A percentile compares a stretch with the other conserved stretches of the same genome.
Evolutionary conservation across 225 moss, liverwort and hornwort species (phyloP).

Genomic region (Thuidium tamariscinum): DNA sequence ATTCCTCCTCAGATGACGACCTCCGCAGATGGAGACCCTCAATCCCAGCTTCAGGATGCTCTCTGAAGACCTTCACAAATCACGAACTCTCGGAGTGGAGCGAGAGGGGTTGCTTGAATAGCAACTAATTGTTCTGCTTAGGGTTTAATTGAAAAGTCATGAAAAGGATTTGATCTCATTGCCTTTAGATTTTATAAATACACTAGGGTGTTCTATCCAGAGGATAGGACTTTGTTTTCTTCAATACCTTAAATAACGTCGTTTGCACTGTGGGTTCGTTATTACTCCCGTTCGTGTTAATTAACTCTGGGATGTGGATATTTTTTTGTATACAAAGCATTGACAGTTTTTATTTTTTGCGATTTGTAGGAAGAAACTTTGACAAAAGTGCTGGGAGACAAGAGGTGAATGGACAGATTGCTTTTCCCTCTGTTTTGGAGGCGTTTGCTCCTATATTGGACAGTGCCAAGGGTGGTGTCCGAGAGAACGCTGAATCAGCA

Average conservation of each 20-base stretch:
- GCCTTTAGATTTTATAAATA: neutral
- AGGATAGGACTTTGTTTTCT: neutral
- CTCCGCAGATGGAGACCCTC: neutral
- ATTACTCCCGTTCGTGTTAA: neutral
- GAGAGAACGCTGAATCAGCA: slow-evolving; percentile 19
- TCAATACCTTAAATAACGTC: neutral
- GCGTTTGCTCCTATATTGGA: slow-evolving; percentile 74
- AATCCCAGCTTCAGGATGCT: neutral
- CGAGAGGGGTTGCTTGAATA: neutral
- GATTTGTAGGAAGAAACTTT: slow-evolving; percentile 16
- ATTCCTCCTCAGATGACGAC: neutral
- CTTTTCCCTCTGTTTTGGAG: slow-evolving; percentile 75
- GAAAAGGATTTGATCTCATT: neutral
- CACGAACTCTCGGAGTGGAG: neutral
- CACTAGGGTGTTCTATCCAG: neutral
- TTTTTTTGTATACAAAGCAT: neutral
- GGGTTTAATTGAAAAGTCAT: neutral
- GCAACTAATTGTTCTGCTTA: neutral
- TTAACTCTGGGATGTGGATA: neutral
- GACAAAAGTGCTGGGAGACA: slow-evolving; percentile 23
- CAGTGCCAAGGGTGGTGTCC: slow-evolving; percentile 11
- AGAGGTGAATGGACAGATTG: slow-evolving; percentile 47
- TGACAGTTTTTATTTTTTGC: neutral
- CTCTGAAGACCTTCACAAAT: neutral
- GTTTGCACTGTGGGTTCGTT: neutral